Evolutionary conservation across 1,284 basidiomycete genomes (phyloP), one percentile per base, ranked within the genome.

Genomic region (Fomitopsis schrenkii): DNA sequence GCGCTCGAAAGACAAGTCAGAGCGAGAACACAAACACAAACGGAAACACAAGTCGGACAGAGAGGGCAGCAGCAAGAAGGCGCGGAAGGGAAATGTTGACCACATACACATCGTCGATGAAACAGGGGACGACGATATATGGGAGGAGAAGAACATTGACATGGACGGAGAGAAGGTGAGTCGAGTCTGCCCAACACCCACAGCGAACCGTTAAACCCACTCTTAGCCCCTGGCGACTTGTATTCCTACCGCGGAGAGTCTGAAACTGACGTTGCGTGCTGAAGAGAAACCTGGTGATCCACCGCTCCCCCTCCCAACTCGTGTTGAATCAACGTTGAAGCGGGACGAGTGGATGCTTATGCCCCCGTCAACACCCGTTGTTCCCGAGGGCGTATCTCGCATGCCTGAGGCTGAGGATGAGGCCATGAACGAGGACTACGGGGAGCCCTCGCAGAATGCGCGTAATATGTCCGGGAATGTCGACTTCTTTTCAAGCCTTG

Each of bases 321-420:
- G 71, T 6, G 76, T 83, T 1, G 83, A 85, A 62, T 78, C 82
- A 0, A 74, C 77, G 19, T 70, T 90, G 26, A 82, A 87, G 68
- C 83, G 94, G 19, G 94, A 95, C 66, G 88, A 93, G 41, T 97
- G 95, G 95, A 97, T 97, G 95, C 76, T 94, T n/a, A 76, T 82
- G 35, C 83, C 84, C 6, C 67, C 78, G 5, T 67, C 71, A 2
- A 61, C 68, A 36, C 60, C 67, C 1, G 66, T 61, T 7, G 62
- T 71, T 26, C 67, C 74, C 19, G 66, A 74, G 62, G 62, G 68
- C 40, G 53, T 28, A 2, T 44, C 35, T 62, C 69, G 54, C 46
- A 60, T 61, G 59, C 52, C 52, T 3, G 71, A 71, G 45, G 62
- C 72, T 0, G 75, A 73, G 5, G 79, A 85, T 44, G 81, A 85